Conservation (phyloP, 805 yeast genomes). For the Candida ovalis region DNA sequence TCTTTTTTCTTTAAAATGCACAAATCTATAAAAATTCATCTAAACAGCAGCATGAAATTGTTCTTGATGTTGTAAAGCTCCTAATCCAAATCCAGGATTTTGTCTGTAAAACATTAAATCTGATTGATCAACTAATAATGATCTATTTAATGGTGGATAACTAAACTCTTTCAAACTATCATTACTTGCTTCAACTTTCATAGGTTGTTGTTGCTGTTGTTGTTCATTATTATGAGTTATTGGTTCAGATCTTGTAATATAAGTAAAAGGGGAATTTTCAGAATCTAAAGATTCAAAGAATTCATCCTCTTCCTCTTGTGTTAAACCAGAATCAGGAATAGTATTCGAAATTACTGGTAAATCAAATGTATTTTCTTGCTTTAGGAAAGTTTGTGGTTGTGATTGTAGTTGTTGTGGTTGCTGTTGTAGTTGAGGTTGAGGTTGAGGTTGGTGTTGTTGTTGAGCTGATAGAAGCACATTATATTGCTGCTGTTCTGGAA, state of each 20-base stretch:
- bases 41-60: background rate
- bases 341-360: background rate
- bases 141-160: background rate
- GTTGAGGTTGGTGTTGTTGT: slow-evolving; percentile 1
- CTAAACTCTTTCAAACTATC: background rate
- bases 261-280: slow-evolving; percentile 21
- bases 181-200: no score
- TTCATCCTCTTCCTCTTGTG: slow-evolving; percentile 18
- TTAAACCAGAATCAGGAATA: background rate
- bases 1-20: background rate
- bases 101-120: background rate
- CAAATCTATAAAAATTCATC: background rate
- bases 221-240: background rate
- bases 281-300: slow-evolving; percentile 22
- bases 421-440: slow-evolving; percentile 2
- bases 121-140: background rate
- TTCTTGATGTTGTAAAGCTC: background rate
- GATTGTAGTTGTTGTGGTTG: slow-evolving; percentile 3
- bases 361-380: background rate
- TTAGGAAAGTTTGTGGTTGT: background rate
- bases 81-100: background rate
- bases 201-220: background rate
- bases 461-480: no score
- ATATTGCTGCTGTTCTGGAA: slow-evolving; percentile 10
- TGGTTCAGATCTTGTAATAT: slow-evolving; percentile 2